phyloP scores from a whole-genome alignment of 306 rosid species.

The Lathyrus sativus region DNA sequence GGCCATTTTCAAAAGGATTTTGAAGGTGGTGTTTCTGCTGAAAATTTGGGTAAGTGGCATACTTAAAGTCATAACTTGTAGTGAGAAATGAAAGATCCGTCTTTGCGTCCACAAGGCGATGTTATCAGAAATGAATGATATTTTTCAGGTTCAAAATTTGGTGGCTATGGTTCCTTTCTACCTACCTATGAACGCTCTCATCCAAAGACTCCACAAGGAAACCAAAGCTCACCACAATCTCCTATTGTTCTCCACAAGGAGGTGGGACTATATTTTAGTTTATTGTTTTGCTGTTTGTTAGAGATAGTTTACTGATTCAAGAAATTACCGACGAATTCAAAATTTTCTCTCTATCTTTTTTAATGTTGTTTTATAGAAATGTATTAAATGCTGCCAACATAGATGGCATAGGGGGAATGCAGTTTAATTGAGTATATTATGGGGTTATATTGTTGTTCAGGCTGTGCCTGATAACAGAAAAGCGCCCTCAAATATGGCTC shows the following conservation, averaged over 20 bases:
- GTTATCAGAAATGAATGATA: constrained; percentile 38
- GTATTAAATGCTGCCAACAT: constrained; percentile 38
- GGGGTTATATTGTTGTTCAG: constrained; percentile 54
- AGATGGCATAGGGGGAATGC: constrained; percentile 38
- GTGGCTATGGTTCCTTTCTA: constrained; percentile 82
- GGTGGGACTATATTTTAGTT: constrained; percentile 47
- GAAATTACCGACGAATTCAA: not conserved
- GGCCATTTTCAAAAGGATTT: constrained; percentile 83
- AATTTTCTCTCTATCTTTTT: not conserved
- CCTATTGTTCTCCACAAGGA: constrained; percentile 47
- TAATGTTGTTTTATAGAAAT: constrained; percentile 20
- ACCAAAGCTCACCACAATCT: constrained; percentile 48
- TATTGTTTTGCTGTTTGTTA: constrained; percentile 32
- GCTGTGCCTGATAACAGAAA: constrained; percentile 55
- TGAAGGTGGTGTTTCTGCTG: constrained; percentile 66
- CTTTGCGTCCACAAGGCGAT: constrained; percentile 44
- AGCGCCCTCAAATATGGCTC: constrained; percentile 47
- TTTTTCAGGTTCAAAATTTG: constrained; percentile 69
- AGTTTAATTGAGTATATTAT: constrained; percentile 46
- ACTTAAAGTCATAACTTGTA: constrained; percentile 33
- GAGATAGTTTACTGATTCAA: not conserved
- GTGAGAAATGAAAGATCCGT: constrained; percentile 38
- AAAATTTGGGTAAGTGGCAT: constrained; percentile 69
- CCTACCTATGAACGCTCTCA: constrained; percentile 55
- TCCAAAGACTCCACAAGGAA: constrained; percentile 56